These are phyloP conservation scores for Fusarium pseudonygamai DNA, from an alignment of 2,329 filamentous ascomycete genomes.

Conservation along the genomic window DNA sequence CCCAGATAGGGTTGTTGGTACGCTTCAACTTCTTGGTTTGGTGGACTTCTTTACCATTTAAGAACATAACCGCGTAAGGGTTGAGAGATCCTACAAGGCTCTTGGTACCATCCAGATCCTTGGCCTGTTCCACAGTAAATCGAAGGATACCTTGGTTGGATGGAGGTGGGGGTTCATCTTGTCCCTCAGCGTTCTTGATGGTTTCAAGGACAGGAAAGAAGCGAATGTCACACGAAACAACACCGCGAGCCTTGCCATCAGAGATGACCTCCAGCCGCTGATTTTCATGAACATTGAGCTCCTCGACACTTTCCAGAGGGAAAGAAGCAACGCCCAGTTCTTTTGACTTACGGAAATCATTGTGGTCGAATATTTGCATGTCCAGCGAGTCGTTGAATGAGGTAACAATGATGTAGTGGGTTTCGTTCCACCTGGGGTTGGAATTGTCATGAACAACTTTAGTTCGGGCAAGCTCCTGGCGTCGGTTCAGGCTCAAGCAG, in stretches of 20 bases:
- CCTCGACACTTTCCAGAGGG: constrained; percentile 81
- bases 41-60: constrained; percentile 93
- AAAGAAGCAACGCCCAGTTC: constrained; percentile 91
- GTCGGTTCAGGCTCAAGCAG: constrained; percentile 83
- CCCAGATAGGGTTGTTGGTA: constrained; percentile 97
- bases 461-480: constrained; percentile 83
- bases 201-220: constrained; percentile 94
- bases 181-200: constrained; percentile 78
- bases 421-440: constrained; percentile 96
- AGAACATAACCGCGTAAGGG: constrained; percentile 86
- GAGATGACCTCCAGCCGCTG: constrained; percentile 84
- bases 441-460: constrained; percentile 86
- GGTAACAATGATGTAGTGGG: constrained; percentile 92
- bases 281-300: constrained; percentile 81
- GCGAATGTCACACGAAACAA: constrained; percentile 82
- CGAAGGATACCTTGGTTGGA: constrained; percentile 93
- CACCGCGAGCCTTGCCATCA: constrained; percentile 84
- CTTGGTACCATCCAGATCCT: constrained; percentile 92
- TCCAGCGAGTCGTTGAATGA: constrained; percentile 90
- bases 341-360: constrained; percentile 96
- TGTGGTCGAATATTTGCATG: constrained; percentile 88
- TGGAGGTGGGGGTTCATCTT: constrained; percentile 81
- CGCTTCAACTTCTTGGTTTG: constrained; percentile 92
- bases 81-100: constrained; percentile 91
- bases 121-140: constrained; percentile 94